Base-by-base conservation (phyloP, 805 yeast genomes). In the Saccharomycopsis fodiens region DNA sequence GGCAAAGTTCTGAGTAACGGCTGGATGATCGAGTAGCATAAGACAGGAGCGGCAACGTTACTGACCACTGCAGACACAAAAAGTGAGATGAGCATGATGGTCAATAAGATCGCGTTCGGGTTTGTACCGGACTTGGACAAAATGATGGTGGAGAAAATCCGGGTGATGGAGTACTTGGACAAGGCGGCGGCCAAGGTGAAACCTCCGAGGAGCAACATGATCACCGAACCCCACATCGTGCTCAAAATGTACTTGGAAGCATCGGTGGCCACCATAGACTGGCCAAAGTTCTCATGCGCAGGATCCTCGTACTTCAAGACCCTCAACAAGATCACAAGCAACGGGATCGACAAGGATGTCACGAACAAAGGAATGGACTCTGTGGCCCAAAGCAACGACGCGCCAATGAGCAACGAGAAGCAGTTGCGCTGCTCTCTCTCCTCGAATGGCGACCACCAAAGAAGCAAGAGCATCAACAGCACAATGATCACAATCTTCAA, bases 21-120 rank as follows among this genome's bases (percentile, higher is more conserved):
- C 63, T 91, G 96, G 48, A 91, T 82, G 51, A 91, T 83, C 3
- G 97, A 87, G 57, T 75, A 86, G 64, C 95, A 85, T 46, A 91
- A 71, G 2, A 91, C 97, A 0, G 98, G 98, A 1, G 97, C 93
- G 1, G 98, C 98, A 37, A 91, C 97, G 60, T 91, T 91, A 21
- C 95, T 83, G 35, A 91, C 93, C 94, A 96, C 88, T 85, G 91
- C 88, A 5, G 95, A 80, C 35, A 85, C 79, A 57, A 93, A 78
- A 39, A 91, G 68, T 0, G 97, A 85, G 29, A 93, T 93, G 39
- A 74, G 66, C 97, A 93, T 87, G 50, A 87, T 80, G 3, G 93
- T 77, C 40, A 89, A 64, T 29, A 89, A 67, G 22, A 93, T 82
- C 35, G 76, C 72, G 31, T 82, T 73, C 12, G 97, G 97, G 52